phyloP scores from a whole-genome alignment of 805 yeast genomes.

The Diddensiella caesifluorescens region DNA sequence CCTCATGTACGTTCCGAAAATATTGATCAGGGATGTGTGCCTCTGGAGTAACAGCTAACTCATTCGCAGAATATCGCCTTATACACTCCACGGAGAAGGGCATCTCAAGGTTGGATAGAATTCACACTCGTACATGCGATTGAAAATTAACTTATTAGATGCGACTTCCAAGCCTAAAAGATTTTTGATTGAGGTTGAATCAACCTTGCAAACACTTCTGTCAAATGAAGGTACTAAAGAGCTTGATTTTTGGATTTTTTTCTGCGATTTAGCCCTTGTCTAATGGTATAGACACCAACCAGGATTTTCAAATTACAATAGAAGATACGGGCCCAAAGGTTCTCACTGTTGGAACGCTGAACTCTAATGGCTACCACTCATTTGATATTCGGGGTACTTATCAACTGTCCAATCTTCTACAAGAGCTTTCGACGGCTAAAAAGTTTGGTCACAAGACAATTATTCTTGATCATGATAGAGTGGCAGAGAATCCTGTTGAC shows the following conservation, averaged over 20 bases:
- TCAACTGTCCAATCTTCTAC: slow-evolving; percentile 78
- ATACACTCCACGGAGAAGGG: slow-evolving; percentile 27
- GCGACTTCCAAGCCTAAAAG: slow-evolving; percentile 33
- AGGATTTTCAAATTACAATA: slow-evolving; percentile 75
- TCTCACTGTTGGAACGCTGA: slow-evolving; percentile 73
- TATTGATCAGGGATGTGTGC: neutral
- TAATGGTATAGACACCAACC: slow-evolving; percentile 76
- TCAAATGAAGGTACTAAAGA: slow-evolving; percentile 53
- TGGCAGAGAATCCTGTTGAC: slow-evolving; percentile 82
- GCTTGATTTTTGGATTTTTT: too few species aligned
- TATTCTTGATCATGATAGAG: slow-evolving; percentile 73
- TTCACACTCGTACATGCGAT: too few species aligned
- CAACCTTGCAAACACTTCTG: slow-evolving; percentile 62
- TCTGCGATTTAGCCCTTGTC: too few species aligned
- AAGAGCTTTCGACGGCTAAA: slow-evolving; percentile 83
- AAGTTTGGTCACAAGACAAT: slow-evolving; percentile 72
- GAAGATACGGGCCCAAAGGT: slow-evolving; percentile 84
- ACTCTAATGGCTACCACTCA: slow-evolving; percentile 73
- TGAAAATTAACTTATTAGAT: too few species aligned
- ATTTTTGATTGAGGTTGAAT: slow-evolving; percentile 73
- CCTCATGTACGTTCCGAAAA: neutral
- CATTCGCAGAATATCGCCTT: neutral
- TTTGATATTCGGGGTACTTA: slow-evolving; percentile 81
- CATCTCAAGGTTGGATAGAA: slow-evolving; percentile 43
- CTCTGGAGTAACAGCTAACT: neutral